phyloP scores from a whole-genome alignment of 805 yeast genomes.

The Candida bentonensis region DNA sequence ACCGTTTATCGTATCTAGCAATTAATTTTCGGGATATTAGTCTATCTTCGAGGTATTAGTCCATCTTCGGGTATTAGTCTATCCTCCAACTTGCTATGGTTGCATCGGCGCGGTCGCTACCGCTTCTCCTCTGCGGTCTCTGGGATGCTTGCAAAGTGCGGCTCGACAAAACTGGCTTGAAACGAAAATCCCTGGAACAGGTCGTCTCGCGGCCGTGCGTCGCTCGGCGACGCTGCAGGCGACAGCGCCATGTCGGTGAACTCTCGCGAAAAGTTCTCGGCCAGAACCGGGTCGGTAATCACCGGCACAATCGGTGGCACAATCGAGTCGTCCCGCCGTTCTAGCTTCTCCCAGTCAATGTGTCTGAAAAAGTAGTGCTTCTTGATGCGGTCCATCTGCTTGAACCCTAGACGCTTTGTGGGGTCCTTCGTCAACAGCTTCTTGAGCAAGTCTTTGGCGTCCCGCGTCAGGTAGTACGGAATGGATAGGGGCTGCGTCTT shows the following conservation, averaged over 20 bases:
- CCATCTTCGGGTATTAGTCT: too few species aligned
- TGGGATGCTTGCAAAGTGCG: too few species aligned
- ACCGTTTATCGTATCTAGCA: too few species aligned
- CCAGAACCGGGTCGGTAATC: constrained; percentile 64
- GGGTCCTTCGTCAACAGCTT: constrained; percentile 60
- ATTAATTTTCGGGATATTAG: too few species aligned
- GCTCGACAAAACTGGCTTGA: constrained; percentile 18
- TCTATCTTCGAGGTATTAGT: too few species aligned
- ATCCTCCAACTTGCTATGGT: too few species aligned
- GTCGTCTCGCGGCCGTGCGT: neutral
- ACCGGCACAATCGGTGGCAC: constrained; percentile 75
- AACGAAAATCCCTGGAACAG: constrained; percentile 23
- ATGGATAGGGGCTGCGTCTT: constrained; percentile 45
- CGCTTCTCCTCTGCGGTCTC: too few species aligned
- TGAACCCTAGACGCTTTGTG: constrained; percentile 46
- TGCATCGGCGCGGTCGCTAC: neutral
- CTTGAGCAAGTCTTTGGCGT: constrained; percentile 61
- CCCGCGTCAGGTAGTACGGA: constrained; percentile 66
- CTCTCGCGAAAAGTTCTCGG: constrained; percentile 72
- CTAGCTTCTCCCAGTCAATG: constrained; percentile 52
- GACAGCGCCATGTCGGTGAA: constrained; percentile 50
- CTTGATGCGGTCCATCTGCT: constrained; percentile 37
- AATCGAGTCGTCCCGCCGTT: constrained; percentile 31
- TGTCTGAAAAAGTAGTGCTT: constrained; percentile 66
- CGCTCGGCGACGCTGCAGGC: constrained; percentile 12